These are phyloP conservation scores for Rhodotorula babjevae DNA, from an alignment of 768 basidiomycete genomes.

Conservation along the genomic window DNA sequence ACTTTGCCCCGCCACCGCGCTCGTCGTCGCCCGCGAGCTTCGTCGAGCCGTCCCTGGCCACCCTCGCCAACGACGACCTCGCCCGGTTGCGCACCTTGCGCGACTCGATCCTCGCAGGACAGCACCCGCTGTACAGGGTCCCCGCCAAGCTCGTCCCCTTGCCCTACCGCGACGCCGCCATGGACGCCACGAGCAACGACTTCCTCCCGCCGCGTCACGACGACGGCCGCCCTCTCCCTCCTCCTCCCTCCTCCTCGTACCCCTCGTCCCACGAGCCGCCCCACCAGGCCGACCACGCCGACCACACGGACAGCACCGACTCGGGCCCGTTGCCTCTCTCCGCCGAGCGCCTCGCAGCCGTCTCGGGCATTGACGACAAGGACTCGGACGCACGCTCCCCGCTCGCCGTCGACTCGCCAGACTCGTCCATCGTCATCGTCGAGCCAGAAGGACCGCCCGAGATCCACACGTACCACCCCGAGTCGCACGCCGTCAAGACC, in stretches of 20 bases:
- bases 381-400: background rate
- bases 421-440: background rate
- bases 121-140: constrained; percentile 27
- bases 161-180: background rate
- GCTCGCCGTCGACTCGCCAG: background rate
- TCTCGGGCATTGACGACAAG: too few relatives aligned
- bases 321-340: too few relatives aligned
- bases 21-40: background rate
- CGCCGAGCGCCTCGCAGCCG: too few relatives aligned
- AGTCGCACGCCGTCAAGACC: too few relatives aligned
- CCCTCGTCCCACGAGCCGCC: too few relatives aligned
- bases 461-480: background rate
- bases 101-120: constrained; percentile 11
- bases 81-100: constrained; percentile 19
- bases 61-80: constrained; percentile 2
- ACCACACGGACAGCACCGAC: too few relatives aligned
- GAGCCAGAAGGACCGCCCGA: background rate
- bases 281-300: too few relatives aligned
- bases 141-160: constrained; percentile 3
- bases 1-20: background rate
- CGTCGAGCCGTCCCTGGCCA: background rate
- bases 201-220: background rate
- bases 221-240: background rate
- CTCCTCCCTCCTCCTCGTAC: too few relatives aligned
- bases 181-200: background rate